Evolutionary conservation across 2,329 filamentous ascomycete genomes (phyloP), one percentile per base, ranked within the genome.

Genomic region (Talaromyces funiculosus): DNA sequence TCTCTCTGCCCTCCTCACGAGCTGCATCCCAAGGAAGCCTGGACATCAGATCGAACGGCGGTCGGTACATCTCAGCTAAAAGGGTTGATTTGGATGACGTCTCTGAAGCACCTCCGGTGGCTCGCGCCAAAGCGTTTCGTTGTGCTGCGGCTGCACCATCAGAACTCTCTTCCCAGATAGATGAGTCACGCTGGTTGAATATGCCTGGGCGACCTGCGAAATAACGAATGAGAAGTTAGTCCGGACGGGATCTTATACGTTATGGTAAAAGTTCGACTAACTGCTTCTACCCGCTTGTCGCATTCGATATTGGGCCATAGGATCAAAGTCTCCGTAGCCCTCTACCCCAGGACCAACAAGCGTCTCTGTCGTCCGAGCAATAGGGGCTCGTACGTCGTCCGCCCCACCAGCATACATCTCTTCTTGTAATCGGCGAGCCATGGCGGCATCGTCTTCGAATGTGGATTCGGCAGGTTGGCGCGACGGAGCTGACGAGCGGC

Each of bases 391-490:
- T 59, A 99, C 87, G 49, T 81, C 88, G 67, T 87, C 87, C 38
- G 78, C 68, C 14, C 77, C 78, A 40, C 75, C 83, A 57, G 84
- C 82, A 68, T 97, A 97, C 71, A 96, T 83, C 75, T 99, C 92
- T 70, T 99, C 90, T 73, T 99, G 94, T 62, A 99, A 75, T 61
- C 90, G 85, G 73, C 92, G 86, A 6, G 94, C 94, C 86, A 97
- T 93, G 45, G 90, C 92, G 57, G 91, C 92, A 69, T 99, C 94
- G 69, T 96, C 92, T 64, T 97, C 92, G 65, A 89, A 85, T 57
- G 69, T 86, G 80, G 73, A 75, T 33, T 75, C 77, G 40, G 81
- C 75, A 59, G 24, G 67, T 63, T 62, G 61, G 43, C 63, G 65
- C n/a, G 68, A 61, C 31, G 71, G 69, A 26, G 72, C 66, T 43